Conservation (phyloP, 495 filamentous ascomycete genomes). For the Cudoniella acicularis region DNA sequence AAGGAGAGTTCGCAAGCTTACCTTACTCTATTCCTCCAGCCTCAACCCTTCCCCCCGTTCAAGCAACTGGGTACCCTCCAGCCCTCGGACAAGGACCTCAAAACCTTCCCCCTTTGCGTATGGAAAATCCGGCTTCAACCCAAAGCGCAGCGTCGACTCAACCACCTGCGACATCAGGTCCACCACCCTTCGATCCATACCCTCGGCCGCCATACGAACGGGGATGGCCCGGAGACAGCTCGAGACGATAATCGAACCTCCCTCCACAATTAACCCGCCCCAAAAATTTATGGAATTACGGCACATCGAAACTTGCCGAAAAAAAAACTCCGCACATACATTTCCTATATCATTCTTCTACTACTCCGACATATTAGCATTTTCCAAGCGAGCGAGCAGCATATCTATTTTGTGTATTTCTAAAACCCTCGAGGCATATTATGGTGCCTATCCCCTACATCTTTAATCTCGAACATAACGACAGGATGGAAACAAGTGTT, state of each 20-base stretch:
- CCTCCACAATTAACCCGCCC: not conserved
- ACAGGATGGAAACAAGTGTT: not conserved
- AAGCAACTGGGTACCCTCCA: constrained; percentile 8
- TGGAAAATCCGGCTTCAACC: constrained; percentile 13
- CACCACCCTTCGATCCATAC: constrained; percentile 19
- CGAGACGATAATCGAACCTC: not conserved
- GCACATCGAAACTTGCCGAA: constrained; percentile 3
- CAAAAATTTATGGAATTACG: not conserved
- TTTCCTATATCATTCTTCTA: not conserved
- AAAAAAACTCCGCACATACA: no score
- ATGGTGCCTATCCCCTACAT: not conserved
- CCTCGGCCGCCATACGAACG: constrained; percentile 18
- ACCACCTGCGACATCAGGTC: constrained; percentile 13
- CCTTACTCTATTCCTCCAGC: constrained; percentile 21
- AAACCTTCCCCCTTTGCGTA: constrained; percentile 23
- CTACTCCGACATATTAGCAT: no score
- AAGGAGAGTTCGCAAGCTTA: constrained; percentile 22
- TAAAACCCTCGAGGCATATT: not conserved
- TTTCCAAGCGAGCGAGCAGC: not conserved
- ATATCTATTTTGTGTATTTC: constrained; percentile 21
- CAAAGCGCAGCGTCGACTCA: not conserved
- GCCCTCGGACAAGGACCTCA: not conserved
- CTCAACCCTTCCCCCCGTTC: constrained; percentile 23
- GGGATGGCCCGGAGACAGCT: constrained; percentile 21
- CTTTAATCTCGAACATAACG: not conserved